Conservation (phyloP, 2,329 filamentous ascomycete species). For the Arthrinium phaeospermum region DNA sequence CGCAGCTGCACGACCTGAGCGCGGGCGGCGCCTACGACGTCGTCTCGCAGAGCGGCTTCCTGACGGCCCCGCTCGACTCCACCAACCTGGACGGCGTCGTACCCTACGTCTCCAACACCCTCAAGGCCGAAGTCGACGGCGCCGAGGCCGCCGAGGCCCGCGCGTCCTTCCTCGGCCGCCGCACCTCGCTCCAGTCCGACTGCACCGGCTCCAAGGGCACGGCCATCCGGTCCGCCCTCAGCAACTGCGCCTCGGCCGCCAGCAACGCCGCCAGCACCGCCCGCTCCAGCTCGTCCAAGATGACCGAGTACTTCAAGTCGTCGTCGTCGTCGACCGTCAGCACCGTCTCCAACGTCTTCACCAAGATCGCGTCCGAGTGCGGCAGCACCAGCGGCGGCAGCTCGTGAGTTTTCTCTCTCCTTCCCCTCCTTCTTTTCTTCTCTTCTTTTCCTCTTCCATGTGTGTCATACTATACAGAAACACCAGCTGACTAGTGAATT, state of each 20-base stretch:
- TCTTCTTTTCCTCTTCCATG: not conserved
- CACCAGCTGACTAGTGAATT: not conserved
- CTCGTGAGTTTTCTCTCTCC: not conserved
- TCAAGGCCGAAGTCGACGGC: constrained; percentile 63
- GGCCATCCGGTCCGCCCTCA: constrained; percentile 55
- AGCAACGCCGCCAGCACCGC: constrained; percentile 57
- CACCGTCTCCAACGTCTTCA: constrained; percentile 57
- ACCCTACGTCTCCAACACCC: constrained; percentile 62
- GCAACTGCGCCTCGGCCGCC: constrained; percentile 60
- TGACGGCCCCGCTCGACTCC: constrained; percentile 4
- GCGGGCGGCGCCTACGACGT: constrained; percentile 25
- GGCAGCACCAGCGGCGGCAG: constrained; percentile 50
- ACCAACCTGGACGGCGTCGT: constrained; percentile 58
- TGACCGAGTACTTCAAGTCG: constrained; percentile 69
- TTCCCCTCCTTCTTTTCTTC: not conserved
- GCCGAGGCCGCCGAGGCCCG: constrained; percentile 56
- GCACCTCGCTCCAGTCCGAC: constrained; percentile 56
- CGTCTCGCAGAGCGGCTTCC: constrained; percentile 19
- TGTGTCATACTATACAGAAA: not conserved
- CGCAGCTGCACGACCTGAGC: constrained; percentile 25
- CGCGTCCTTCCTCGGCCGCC: constrained; percentile 55
- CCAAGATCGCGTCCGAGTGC: constrained; percentile 59
- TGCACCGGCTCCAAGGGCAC: constrained; percentile 56
- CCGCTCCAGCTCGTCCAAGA: constrained; percentile 53
- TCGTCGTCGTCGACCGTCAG: constrained; percentile 46